These are phyloP conservation scores for Tillandsia fasciculata DNA, from an alignment of 176 grass and related monocot genomes.

Conservation along the genomic window DNA sequence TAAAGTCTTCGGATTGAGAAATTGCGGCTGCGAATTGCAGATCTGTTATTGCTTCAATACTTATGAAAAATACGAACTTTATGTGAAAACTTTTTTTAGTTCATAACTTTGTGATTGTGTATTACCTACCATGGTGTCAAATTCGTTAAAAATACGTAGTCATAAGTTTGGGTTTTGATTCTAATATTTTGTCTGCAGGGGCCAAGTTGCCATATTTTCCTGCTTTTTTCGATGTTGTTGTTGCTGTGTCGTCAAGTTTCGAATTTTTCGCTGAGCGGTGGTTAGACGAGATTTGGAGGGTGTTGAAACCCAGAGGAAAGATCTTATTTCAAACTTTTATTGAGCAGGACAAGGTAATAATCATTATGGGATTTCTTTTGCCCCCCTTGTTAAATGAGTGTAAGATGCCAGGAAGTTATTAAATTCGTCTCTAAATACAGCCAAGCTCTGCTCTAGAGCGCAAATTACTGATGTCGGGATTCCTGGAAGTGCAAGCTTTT, in stretches of 20 bases:
- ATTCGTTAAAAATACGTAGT: too few relatives aligned
- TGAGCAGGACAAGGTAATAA: constrained; percentile 42
- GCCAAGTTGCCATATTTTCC: background rate
- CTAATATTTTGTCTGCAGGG: background rate
- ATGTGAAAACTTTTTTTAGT: too few relatives aligned
- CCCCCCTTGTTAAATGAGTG: background rate
- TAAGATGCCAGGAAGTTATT: background rate
- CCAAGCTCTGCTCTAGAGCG: constrained; percentile 44
- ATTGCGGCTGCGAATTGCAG: background rate
- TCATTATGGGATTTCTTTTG: background rate
- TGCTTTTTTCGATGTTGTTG: constrained; percentile 46
- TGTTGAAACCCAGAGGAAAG: constrained; percentile 60
- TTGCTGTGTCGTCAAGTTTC: constrained; percentile 31
- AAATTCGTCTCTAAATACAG: constrained; percentile 21
- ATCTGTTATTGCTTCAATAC: too few relatives aligned
- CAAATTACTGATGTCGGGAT: constrained; percentile 67
- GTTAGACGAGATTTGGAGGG: constrained; percentile 48
- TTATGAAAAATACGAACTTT: too few relatives aligned
- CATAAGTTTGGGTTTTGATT: background rate
- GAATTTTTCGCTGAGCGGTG: constrained; percentile 47
- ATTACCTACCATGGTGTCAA: too few relatives aligned
- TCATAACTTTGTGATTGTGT: too few relatives aligned
- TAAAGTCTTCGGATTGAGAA: background rate
- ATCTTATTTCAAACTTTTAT: constrained; percentile 44
- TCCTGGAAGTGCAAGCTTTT: constrained; percentile 56